These are phyloP conservation scores for Sisymbrium irio DNA, from an alignment of 345 rosid genomes.

Conservation along the genomic window DNA sequence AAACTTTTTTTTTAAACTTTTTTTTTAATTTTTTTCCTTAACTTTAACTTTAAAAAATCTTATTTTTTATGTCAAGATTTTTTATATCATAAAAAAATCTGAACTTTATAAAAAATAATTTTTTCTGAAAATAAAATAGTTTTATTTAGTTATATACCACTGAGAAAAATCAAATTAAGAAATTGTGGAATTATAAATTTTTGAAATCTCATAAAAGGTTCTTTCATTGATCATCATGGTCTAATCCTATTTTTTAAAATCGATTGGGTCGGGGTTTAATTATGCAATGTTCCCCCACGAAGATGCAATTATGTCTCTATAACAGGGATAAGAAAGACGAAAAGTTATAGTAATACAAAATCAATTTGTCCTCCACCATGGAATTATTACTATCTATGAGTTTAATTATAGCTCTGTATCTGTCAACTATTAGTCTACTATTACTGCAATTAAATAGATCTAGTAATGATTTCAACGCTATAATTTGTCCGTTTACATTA, in stretches of 20 bases:
- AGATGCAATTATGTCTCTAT: slow-evolving; percentile 19
- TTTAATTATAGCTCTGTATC: neutral
- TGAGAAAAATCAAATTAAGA: no score
- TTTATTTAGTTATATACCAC: no score
- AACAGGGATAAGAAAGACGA: slow-evolving; percentile 7
- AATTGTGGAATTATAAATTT: no score
- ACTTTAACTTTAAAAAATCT: no score
- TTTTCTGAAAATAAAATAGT: no score
- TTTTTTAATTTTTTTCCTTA: no score
- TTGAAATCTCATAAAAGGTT: no score
- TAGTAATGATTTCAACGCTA: neutral
- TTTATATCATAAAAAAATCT: no score
- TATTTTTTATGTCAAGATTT: no score
- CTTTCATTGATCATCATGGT: no score
- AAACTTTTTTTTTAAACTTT: no score
- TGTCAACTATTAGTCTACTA: neutral
- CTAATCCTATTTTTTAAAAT: neutral
- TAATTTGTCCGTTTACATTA: neutral
- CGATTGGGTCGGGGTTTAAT: neutral
- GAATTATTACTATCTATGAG: neutral
- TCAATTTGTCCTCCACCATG: slow-evolving; percentile 5
- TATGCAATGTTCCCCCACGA: neutral
- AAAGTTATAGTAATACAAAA: neutral
- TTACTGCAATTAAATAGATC: neutral
- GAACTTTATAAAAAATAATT: no score